Base-by-base conservation (phyloP, 208 protist genomes). In the Trypanosoma congolense region DNA sequence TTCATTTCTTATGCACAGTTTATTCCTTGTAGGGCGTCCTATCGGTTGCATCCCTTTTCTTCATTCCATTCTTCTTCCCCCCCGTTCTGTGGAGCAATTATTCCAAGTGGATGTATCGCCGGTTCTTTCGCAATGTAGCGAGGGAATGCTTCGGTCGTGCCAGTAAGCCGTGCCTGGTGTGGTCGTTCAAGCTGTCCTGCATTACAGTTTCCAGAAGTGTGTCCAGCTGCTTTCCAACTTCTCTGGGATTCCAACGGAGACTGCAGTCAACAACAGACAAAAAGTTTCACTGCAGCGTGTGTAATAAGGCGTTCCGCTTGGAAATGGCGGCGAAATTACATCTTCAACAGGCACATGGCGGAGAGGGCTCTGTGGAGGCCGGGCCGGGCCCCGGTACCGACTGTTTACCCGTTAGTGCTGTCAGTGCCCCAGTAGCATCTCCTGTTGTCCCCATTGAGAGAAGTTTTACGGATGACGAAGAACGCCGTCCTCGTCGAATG, bases 321-420 rank as follows among this genome's bases (percentile, higher is more conserved):
- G 83, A 94, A 60, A 91, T 90, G 83, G 87, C 87, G 24, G 87
- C 87, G 3, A 80, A 89, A 59, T 62, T 94, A 19, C 87, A 94
- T 45, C 54, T 94, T 40, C 77, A 88, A 53, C 87, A 94, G 70
- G 83, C 77, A 24, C 87, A 94, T 58, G 73, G 71, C 22, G 75
- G 77, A 10, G 79, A 92, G 35, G 87, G 80, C 19, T 61, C 49
- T 3, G 70, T 93, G 29, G 72, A 84, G 53, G 57, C 66, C 4
- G 86, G 86, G 1, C 55, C 77, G 0, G 86, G 82, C 0, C 77
- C 86, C 19, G 82, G 75, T 24, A 19, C 48, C 10, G 60, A 74
- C 9, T 30, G 22, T 25, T 25, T 25, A 2, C 19, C 61, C 41
- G 21, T 35, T 12, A 30, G n/a, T 3, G n/a, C 30, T 43, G 25